phyloP scores from a whole-genome alignment of 169 alveolate genomes.

The Babesia gibsoni region DNA sequence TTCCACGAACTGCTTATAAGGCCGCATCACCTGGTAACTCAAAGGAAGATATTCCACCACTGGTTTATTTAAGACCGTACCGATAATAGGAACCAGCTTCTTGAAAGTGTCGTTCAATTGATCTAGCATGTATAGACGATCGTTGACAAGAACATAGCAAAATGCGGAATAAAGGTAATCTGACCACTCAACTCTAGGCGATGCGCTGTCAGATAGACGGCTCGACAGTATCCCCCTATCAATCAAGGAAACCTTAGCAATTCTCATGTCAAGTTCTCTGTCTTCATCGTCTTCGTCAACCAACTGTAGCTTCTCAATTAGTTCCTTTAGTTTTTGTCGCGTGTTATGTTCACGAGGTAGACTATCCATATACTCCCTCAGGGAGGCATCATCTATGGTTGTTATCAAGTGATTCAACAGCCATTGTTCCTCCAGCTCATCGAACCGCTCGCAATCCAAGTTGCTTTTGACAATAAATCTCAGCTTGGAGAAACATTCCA shows the following conservation, averaged over 20 bases:
- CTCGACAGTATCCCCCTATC: neutral
- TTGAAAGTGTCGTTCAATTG: conserved; percentile 34
- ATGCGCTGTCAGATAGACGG: neutral
- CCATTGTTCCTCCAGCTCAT: conserved; percentile 28
- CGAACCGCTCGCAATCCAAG: neutral
- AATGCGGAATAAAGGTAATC: conserved; percentile 1
- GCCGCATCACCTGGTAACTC: conserved; percentile 2
- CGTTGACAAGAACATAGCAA: conserved; percentile 37
- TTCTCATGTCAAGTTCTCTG: neutral
- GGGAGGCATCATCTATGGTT: conserved; percentile 7
- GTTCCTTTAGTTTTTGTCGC: neutral
- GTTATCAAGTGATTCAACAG: conserved; percentile 19
- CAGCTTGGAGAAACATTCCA: conserved; percentile 12
- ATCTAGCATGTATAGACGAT: conserved; percentile 23
- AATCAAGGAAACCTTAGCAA: conserved; percentile 7
- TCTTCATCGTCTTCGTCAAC: conserved; percentile 1
- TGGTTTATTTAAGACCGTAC: conserved; percentile 60
- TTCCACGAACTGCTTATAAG: neutral
- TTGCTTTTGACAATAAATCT: neutral
- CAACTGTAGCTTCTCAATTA: conserved; percentile 16
- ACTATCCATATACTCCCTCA: neutral
- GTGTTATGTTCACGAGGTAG: neutral
- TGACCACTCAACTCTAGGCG: neutral
- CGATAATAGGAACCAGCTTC: conserved; percentile 41
- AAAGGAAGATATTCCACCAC: conserved; percentile 52